Percentiles rank a stretch among this genome's conserved stretches.
These are phyloP conservation scores for Anthracocystis setariae DNA, from an alignment of 1,284 basidiomycete genomes.

Conservation along the genomic window DNA sequence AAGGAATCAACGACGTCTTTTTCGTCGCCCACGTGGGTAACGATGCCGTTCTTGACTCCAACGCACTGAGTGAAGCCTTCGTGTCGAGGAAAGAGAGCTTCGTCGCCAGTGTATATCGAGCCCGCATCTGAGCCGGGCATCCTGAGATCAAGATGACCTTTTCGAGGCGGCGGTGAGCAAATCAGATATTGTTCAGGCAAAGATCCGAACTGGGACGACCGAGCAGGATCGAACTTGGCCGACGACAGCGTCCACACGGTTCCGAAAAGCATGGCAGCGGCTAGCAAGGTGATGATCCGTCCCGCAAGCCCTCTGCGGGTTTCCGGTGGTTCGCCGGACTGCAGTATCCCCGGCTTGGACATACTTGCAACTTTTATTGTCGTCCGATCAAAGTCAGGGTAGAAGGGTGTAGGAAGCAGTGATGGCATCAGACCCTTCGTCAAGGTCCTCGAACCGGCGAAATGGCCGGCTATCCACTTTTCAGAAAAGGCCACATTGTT, in stretches of 20 bases:
- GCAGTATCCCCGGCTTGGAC: slow-evolving; percentile 9
- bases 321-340: slow-evolving; percentile 7
- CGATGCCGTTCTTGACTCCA: slow-evolving; percentile 15
- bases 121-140: background rate
- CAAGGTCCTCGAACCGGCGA: slow-evolving; percentile 8
- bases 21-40: slow-evolving; percentile 23
- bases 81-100: slow-evolving; percentile 15
- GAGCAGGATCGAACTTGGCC: background rate
- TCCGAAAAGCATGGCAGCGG: slow-evolving; percentile 11
- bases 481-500: slow-evolving; percentile 3
- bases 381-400: background rate
- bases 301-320: background rate
- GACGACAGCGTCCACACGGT: slow-evolving; percentile 14
- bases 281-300: background rate
- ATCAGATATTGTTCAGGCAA: slow-evolving; percentile 25
- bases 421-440: slow-evolving; percentile 13
- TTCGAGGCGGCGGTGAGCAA: slow-evolving; percentile 23
- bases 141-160: slow-evolving; percentile 13
- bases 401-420: background rate
- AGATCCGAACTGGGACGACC: slow-evolving; percentile 8
- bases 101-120: slow-evolving; percentile 43
- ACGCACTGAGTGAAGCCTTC: slow-evolving; percentile 38
- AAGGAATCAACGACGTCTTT: slow-evolving; percentile 9
- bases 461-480: slow-evolving; percentile 21
- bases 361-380: background rate